Evolutionary conservation across 1,284 basidiomycete species (phyloP).

Genomic region (Coniophora puteana): DNA sequence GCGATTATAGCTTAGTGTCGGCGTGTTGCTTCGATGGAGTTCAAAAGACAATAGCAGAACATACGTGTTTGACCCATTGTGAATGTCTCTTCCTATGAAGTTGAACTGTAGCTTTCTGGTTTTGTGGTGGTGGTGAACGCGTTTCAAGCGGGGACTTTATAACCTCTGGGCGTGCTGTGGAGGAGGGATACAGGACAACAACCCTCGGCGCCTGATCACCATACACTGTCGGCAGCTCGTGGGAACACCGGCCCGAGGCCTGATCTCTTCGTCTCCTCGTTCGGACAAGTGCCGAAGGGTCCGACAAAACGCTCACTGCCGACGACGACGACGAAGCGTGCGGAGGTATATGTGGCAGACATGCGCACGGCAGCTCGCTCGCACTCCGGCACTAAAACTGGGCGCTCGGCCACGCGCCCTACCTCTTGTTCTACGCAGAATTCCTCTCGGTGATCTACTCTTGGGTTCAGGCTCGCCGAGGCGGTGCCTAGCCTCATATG

Average conservation of each 20-base stretch:
- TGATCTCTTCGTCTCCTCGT: too few relatives aligned
- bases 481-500: background rate
- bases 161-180: background rate
- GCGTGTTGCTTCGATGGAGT: conserved; percentile 1
- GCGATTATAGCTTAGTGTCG: conserved; percentile 7
- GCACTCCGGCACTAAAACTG: too few relatives aligned
- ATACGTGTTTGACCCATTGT: conserved; percentile 77
- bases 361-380: too few relatives aligned
- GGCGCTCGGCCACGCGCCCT: conserved; percentile 11
- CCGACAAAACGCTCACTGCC: background rate
- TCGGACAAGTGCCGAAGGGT: too few relatives aligned
- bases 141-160: too few relatives aligned
- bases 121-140: too few relatives aligned
- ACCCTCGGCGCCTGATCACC: background rate
- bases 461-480: too few relatives aligned
- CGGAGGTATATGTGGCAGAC: conserved; percentile 17
- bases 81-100: too few relatives aligned
- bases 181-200: background rate
- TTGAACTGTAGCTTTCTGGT: too few relatives aligned
- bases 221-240: conserved; percentile 1
- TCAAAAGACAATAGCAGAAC: conserved; percentile 25
- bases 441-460: conserved; percentile 12
- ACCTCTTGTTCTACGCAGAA: conserved; percentile 21
- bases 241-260: conserved; percentile 1
- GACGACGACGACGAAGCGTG: background rate